Conservation (phyloP, 495 filamentous ascomycete genomes). For the Echria macrotheca region DNA sequence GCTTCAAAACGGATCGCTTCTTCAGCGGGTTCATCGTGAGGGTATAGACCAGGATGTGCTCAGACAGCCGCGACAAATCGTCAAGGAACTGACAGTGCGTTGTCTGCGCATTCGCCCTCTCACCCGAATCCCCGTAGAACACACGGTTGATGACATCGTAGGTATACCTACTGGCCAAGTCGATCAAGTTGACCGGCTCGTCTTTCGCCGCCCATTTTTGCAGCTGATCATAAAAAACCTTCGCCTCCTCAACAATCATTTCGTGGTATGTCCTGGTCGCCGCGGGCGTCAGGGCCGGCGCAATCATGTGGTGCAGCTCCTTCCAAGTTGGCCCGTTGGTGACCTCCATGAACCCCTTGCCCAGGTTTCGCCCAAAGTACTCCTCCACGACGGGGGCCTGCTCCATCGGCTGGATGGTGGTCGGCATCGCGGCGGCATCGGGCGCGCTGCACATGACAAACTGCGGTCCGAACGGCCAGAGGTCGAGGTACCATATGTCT, state of each 20-base stretch:
- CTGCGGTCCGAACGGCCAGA: slow-evolving; percentile 21
- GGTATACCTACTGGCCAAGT: slow-evolving; percentile 1
- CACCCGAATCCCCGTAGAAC: slow-evolving; percentile 12
- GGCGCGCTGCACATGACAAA: slow-evolving; percentile 16
- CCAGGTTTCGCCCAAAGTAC: slow-evolving; percentile 5
- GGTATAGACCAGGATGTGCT: too few relatives aligned
- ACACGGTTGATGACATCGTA: slow-evolving; percentile 18
- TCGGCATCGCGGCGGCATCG: slow-evolving; percentile 15
- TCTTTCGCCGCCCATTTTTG: slow-evolving; percentile 1
- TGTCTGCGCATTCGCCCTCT: background rate
- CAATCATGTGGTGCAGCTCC: slow-evolving; percentile 22
- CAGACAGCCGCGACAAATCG: background rate
- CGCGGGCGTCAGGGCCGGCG: slow-evolving; percentile 14
- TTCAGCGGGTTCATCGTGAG: background rate
- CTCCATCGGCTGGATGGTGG: slow-evolving; percentile 9
- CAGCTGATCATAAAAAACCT: slow-evolving; percentile 12
- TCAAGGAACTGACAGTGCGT: slow-evolving; percentile 7
- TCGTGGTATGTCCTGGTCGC: slow-evolving; percentile 12
- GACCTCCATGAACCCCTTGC: slow-evolving; percentile 13
- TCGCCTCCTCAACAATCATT: slow-evolving; percentile 16
- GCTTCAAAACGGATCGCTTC: background rate
- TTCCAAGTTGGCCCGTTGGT: slow-evolving; percentile 21
- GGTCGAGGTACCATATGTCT: slow-evolving; percentile 22
- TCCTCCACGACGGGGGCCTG: slow-evolving; percentile 7
- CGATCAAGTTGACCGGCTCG: slow-evolving; percentile 6